A percentile compares a stretch with the other conserved stretches of the same genome.
These are phyloP conservation scores for Colletotrichum magnum DNA, from an alignment of 2,329 filamentous ascomycete genomes.

Conservation along the genomic window DNA sequence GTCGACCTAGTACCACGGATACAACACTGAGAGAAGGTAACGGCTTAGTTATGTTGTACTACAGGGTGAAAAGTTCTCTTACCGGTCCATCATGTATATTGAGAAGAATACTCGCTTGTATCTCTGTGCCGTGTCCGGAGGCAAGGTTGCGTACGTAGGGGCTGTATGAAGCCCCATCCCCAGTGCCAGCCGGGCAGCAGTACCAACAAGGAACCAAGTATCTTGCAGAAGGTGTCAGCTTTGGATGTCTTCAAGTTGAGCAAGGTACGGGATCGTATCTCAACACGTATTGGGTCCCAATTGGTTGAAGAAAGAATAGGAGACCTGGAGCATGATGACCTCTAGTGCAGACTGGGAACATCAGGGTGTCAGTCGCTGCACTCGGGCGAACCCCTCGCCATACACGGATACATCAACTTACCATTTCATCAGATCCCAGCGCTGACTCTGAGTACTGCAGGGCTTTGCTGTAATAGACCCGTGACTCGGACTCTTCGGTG, in stretches of 20 bases:
- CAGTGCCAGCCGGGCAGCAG: conserved; percentile 58
- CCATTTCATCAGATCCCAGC: conserved; percentile 55
- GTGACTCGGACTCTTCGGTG: conserved; percentile 58
- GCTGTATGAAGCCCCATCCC: conserved; percentile 59
- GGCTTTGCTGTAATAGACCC: conserved; percentile 59
- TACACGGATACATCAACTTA: conserved; percentile 41
- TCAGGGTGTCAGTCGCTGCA: not conserved
- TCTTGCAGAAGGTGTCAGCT: conserved; percentile 45
- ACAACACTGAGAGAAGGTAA: conserved; percentile 51
- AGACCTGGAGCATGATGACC: conserved; percentile 61
- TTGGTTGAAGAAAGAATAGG: conserved; percentile 64
- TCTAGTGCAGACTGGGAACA: conserved; percentile 56
- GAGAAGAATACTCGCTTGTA: conserved; percentile 61
- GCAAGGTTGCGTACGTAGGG: conserved; percentile 51
- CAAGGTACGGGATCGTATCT: not conserved
- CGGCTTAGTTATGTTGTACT: too few species aligned
- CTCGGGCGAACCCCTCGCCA: not conserved
- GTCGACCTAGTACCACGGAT: conserved; percentile 59
- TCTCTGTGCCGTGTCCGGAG: conserved; percentile 51
- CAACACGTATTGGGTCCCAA: conserved; percentile 57
- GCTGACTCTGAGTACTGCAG: conserved; percentile 57
- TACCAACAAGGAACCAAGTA: conserved; percentile 62
- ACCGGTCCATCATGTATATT: conserved; percentile 65
- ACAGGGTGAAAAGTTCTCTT: conserved; percentile 2
- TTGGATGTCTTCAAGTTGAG: too few species aligned